Conservation (phyloP, 1,284 basidiomycete species). For the Cryptococcus sp. region DNA sequence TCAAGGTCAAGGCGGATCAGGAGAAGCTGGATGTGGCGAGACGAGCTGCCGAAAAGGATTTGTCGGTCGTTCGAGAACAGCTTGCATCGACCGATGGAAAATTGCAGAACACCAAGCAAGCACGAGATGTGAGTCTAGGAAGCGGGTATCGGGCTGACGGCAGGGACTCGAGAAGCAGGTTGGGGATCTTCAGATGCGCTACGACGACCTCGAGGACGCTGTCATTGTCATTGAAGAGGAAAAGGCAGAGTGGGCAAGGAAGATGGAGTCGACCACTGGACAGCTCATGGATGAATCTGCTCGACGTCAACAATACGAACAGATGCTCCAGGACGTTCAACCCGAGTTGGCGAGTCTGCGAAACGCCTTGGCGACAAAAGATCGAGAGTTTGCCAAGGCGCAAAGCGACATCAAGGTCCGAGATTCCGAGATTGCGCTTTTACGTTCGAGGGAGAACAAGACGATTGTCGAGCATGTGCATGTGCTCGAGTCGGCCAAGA, state of each 20-base stretch:
- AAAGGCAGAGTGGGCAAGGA: slow-evolving; percentile 64
- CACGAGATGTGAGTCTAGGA: slow-evolving; percentile 60
- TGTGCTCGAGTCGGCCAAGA: slow-evolving; percentile 94
- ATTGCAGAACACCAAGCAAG: slow-evolving; percentile 57
- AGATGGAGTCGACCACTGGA: slow-evolving; percentile 59
- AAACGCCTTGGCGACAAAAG: slow-evolving; percentile 67
- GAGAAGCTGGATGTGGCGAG: slow-evolving; percentile 65
- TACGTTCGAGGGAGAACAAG: slow-evolving; percentile 86
- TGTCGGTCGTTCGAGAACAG: slow-evolving; percentile 64
- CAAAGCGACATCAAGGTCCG: slow-evolving; percentile 71
- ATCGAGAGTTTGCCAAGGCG: slow-evolving; percentile 73
- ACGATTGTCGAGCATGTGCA: slow-evolving; percentile 98
- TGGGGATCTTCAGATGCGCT: slow-evolving; percentile 57
- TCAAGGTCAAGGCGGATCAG: slow-evolving; percentile 55
- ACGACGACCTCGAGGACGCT: slow-evolving; percentile 80
- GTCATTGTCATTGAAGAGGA: slow-evolving; percentile 78
- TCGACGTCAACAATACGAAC: slow-evolving; percentile 69
- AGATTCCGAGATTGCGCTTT: slow-evolving; percentile 78
- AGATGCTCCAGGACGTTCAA: slow-evolving; percentile 59
- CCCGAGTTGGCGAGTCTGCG: slow-evolving; percentile 61
- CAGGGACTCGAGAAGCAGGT: slow-evolving; percentile 74
- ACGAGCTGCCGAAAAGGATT: slow-evolving; percentile 65
- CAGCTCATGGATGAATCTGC: slow-evolving; percentile 43
- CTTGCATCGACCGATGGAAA: slow-evolving; percentile 66
- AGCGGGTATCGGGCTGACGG: slow-evolving; percentile 1